phyloP scores from a whole-genome alignment of 805 yeast genomes.

The Nakazawaea siamensis region DNA sequence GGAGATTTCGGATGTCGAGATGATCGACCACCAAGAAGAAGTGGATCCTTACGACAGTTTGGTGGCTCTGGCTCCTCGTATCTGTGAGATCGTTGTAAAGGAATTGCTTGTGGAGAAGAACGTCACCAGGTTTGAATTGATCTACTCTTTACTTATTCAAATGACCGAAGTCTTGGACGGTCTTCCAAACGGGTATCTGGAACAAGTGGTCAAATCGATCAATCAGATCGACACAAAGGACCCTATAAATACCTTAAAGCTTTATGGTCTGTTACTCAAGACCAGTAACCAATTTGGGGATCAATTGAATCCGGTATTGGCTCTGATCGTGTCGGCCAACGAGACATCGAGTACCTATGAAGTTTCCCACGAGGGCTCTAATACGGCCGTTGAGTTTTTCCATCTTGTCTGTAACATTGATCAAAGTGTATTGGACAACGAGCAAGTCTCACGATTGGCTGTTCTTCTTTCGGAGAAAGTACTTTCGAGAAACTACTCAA shows the following conservation, averaged over 20 bases:
- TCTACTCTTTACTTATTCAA: slow-evolving; percentile 18
- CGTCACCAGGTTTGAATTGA: slow-evolving; percentile 9
- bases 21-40: slow-evolving; percentile 25
- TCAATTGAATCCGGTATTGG: slow-evolving; percentile 16
- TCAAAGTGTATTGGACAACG: not conserved
- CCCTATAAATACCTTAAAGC: slow-evolving; percentile 23
- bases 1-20: slow-evolving; percentile 17
- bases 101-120: slow-evolving; percentile 12
- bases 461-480: slow-evolving; percentile 16
- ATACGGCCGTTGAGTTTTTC: slow-evolving; percentile 16
- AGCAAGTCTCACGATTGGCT: not conserved
- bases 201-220: slow-evolving; percentile 13
- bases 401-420: not conserved
- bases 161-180: slow-evolving; percentile 19
- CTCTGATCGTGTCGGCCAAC: slow-evolving; percentile 15
- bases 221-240: slow-evolving; percentile 13
- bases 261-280: slow-evolving; percentile 26
- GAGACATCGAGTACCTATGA: slow-evolving; percentile 21
- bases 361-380: slow-evolving; percentile 20
- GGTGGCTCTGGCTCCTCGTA: slow-evolving; percentile 2
- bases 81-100: slow-evolving; percentile 15
- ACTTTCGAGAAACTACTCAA: slow-evolving; percentile 21
- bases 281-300: slow-evolving; percentile 24
- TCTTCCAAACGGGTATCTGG: slow-evolving; percentile 14
- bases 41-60: slow-evolving; percentile 21